Conservation (phyloP, 352 stramenopile species). For the Blastocystis sp. region DNA sequence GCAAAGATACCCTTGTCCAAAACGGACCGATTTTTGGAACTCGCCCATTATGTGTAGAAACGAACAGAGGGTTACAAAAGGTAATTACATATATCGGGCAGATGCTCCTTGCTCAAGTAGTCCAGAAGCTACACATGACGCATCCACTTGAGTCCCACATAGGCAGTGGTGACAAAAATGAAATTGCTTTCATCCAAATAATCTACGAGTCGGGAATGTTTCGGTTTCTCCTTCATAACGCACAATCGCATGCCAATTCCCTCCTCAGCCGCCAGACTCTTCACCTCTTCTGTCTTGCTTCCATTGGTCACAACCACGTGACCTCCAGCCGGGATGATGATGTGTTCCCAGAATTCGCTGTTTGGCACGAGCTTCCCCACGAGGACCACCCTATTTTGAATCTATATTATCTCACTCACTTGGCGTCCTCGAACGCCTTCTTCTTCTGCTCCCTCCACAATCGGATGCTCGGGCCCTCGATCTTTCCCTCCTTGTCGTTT, state of each 20-base stretch:
- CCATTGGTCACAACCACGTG: background rate
- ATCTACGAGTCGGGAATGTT: slow-evolving; percentile 17
- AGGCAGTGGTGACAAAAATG: slow-evolving; percentile 2
- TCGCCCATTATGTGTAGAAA: background rate
- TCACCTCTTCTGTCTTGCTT: background rate
- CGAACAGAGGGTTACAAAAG: background rate
- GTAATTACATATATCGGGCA: slow-evolving; percentile 38
- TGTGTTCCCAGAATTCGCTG: slow-evolving; percentile 8
- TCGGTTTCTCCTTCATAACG: background rate
- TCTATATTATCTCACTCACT: background rate
- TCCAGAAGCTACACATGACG: slow-evolving; percentile 43
- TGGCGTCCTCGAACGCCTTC: background rate
- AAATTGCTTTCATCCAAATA: background rate
- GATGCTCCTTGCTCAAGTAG: slow-evolving; percentile 34
- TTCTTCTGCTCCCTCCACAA: slow-evolving; percentile 6
- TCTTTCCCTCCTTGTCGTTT: slow-evolving; percentile 19
- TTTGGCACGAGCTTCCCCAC: slow-evolving; percentile 17
- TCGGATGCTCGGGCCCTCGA: slow-evolving; percentile 13
- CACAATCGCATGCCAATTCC: slow-evolving; percentile 7
- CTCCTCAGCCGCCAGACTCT: background rate
- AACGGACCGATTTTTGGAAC: background rate
- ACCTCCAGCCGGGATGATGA: slow-evolving; percentile 8
- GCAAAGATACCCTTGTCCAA: slow-evolving; percentile 25
- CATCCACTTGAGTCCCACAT: background rate
- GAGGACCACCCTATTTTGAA: slow-evolving; percentile 26